Percentiles rank a stretch among this genome's conserved stretches.
Conservation (phyloP, 2,329 filamentous ascomycete species). For the Fusarium sp. region DNA sequence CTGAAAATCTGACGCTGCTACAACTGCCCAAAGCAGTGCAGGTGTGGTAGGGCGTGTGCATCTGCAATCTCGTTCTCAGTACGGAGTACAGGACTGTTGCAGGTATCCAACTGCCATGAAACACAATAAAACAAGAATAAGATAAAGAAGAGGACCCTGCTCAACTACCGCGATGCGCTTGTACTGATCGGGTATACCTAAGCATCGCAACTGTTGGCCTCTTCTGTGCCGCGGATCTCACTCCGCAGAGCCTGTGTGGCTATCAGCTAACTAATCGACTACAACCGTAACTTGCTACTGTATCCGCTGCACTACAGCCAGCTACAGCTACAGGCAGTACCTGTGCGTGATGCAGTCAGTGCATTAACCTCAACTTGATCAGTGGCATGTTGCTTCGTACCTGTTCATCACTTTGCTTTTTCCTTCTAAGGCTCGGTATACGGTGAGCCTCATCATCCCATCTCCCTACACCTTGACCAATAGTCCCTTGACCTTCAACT, state of each 20-base stretch:
- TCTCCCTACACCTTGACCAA: conserved; percentile 1
- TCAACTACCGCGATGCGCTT: conserved; percentile 9
- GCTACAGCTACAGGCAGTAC: background rate
- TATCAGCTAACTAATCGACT: background rate
- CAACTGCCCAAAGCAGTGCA: background rate
- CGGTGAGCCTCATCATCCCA: background rate
- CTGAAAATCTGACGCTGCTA: background rate
- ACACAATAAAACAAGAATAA: conserved; percentile 2
- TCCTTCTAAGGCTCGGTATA: background rate
- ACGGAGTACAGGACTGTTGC: no score
- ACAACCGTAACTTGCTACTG: background rate
- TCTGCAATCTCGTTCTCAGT: background rate
- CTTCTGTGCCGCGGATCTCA: background rate
- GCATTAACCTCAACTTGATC: background rate
- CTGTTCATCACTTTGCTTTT: conserved; percentile 7
- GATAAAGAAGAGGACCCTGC: conserved; percentile 2
- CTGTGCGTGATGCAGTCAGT: background rate
- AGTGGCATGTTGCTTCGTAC: background rate
- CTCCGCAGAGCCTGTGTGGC: background rate
- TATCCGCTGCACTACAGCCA: background rate
- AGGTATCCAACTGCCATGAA: conserved; percentile 7
- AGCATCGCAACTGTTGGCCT: background rate
- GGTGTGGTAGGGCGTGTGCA: conserved; percentile 26
- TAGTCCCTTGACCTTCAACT: background rate
- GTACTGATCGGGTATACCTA: background rate